Conservation (phyloP, 345 rosid species). For the Capsella bursapastoris region DNA sequence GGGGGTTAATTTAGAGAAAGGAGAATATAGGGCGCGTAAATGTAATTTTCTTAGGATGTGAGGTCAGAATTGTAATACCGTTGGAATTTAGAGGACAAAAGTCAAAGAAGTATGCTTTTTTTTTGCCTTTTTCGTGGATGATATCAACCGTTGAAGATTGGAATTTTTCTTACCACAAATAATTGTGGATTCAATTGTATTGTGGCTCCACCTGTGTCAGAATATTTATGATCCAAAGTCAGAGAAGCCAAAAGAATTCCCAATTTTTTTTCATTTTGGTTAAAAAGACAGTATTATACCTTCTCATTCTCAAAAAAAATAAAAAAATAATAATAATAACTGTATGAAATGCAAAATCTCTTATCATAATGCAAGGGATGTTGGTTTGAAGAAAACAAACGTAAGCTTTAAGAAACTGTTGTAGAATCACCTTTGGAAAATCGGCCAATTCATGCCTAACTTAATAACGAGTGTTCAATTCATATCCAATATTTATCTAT, state of each 20-base stretch:
- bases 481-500: no score
- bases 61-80: slow-evolving; percentile 21
- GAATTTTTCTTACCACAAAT: slow-evolving; percentile 5
- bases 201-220: slow-evolving; percentile 31
- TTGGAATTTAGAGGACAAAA: slow-evolving; percentile 15
- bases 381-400: no score
- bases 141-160: slow-evolving; percentile 22
- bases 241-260: background rate
- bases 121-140: background rate
- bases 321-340: no score
- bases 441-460: no score
- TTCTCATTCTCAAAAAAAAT: no score
- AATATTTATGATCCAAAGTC: slow-evolving; percentile 22
- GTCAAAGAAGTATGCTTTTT: slow-evolving; percentile 30
- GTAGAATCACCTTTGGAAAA: no score
- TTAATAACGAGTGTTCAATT: no score
- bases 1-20: background rate
- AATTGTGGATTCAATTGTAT: background rate
- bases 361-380: no score
- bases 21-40: slow-evolving; percentile 12
- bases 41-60: slow-evolving; percentile 37
- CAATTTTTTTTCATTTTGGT: no score
- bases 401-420: no score
- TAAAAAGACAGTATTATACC: no score
- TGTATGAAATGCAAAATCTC: no score